Base-by-base conservation (phyloP, 2,329 filamentous ascomycete genomes). In the Aureobasidium zeae region DNA sequence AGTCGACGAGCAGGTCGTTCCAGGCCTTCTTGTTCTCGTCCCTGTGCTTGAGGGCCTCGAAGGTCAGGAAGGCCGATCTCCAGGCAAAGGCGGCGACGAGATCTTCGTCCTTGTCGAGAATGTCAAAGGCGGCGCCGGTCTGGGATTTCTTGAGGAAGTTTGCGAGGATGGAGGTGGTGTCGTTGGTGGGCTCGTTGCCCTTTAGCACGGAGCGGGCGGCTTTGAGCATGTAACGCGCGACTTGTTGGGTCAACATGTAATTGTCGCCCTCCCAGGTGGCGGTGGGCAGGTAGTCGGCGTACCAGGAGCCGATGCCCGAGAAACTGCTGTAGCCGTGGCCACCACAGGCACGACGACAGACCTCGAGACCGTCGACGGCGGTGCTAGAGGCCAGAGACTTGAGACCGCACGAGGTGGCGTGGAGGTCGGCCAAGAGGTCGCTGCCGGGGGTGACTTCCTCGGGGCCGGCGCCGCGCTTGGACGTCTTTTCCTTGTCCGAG, bases 201-300 rank as follows among this genome's bases (percentile, higher is more conserved):
- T 72, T 67, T n/a, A 85, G 64, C 0, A 86, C 82, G 1, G 75
- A 71, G 30, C 83, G 78, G 0, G 81, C 82, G 3, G 81, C 77
- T 70, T 86, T 87, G 51, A 87, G 72, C 33, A 87, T 73, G 55
- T 86, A 86, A 46, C 81, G 74, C 2, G 80, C 79, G 2, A 86
- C 82, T 64, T 87, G 83, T 61, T 87, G 83, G 8, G 81, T 84
- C 47, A 87, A 68, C 82, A 87, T 86, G 67, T 83, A 86, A 68
- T 85, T 86, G 65, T 86, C 83, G 32, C 83, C 83, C 59, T 86
- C 83, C 78, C 79, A 84, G 8, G 81, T 84, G 3, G 69, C 65
- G 0, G 75, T 82, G 12, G 83, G 81, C 1, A 86, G 69, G 57
- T 86, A 86, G 59, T 87, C 82, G 20, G 81, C 72, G 54, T 86